Evolutionary conservation across 2,329 filamentous ascomycete species (phyloP), one percentile per base, ranked within the genome.

Genomic region (Xenoacremonium recifei): DNA sequence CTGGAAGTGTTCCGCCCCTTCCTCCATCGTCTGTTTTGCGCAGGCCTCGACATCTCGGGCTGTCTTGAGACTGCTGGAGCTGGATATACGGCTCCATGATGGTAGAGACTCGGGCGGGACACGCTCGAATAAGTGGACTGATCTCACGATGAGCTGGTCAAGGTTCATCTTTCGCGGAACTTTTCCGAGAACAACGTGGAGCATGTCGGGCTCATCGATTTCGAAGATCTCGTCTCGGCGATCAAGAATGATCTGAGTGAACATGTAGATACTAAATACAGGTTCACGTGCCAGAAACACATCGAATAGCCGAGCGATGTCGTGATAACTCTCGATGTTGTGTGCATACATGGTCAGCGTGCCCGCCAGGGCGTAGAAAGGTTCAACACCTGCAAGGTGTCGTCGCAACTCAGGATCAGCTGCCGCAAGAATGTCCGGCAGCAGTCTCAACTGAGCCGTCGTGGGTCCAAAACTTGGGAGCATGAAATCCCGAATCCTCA

Each of bases 401-500:
- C 66, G 70, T 62, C 80, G 85, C 18, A 99, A 74, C 32, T 74
- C 70, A 4, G 83, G 79, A 63, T 96, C 89, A 18, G 83, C 85
- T 25, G 75, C 76, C 49, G 78, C 71, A 19, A 99, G 72, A 42
- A 99, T 87, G 42, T 88, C 82, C 6, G 90, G 91, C 41, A 99
- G 84, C 11, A 99, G 78, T 29, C 82, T 80, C n/a, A 99, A 80
- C 65, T 99, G 93, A 40, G 84, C 77, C 36, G 95, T 73, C 17
- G 91, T 89, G 3, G 90, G 89, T 12, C 80, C 74, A 33, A 99
- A 80, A 30, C 82, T 89, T 7, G 92, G 91, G 10, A 99, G 81
- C 93, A 99, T 96, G 65, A 96, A 99, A 68, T 99, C 93, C 48
- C 93, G 83, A 61, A 99, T 96, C 39, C 90, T 86, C 33, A 97